Evolutionary conservation across 257 asterid species (phyloP).

Genomic region (Craterostigma plantagineum): DNA sequence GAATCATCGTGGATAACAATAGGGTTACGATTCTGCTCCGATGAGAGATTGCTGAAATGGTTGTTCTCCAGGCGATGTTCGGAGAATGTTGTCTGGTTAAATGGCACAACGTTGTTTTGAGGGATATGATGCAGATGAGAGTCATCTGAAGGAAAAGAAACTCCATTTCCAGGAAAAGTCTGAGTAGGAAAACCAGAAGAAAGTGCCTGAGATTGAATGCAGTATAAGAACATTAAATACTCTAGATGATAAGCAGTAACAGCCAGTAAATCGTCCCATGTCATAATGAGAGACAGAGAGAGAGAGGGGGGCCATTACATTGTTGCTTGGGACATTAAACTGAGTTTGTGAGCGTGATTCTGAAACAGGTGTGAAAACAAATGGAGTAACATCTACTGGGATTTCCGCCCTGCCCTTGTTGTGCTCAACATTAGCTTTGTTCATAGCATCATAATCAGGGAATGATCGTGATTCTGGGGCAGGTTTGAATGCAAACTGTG

Average conservation of each 20-base stretch:
- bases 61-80: slow-evolving; percentile 17
- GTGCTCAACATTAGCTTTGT: slow-evolving; percentile 32
- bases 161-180: background rate
- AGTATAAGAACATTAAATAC: background rate
- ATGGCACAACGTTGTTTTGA: no score
- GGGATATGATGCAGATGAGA: background rate
- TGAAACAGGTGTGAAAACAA: background rate
- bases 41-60: slow-evolving; percentile 9
- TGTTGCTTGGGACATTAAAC: no score
- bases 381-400: no score
- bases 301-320: no score
- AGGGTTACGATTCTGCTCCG: slow-evolving; percentile 15
- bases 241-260: no score
- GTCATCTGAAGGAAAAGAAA: background rate
- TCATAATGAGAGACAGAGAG: no score
- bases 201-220: background rate
- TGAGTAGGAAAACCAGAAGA: background rate
- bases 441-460: slow-evolving; percentile 14
- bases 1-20: slow-evolving; percentile 21
- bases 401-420: no score
- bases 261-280: no score
- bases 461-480: slow-evolving; percentile 22
- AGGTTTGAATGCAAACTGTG: slow-evolving; percentile 46
- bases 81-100: no score
- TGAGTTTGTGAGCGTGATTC: no score